Base-by-base conservation (phyloP, 805 yeast species). In the Isabelozyma heimii region DNA sequence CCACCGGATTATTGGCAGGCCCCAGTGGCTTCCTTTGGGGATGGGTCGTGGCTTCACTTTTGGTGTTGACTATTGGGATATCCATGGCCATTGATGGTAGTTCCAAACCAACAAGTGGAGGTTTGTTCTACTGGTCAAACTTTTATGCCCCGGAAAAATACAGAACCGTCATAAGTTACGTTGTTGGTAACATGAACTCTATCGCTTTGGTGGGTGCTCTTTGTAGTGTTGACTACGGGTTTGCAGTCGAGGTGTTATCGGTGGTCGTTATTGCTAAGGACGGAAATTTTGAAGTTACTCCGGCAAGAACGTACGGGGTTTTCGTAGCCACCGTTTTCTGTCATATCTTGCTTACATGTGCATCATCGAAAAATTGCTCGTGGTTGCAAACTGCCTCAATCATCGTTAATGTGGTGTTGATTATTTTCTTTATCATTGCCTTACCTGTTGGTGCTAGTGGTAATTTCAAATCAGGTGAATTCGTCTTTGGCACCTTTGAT, bases 401-500 rank as follows among this genome's bases (percentile, higher is more conserved):
- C 37, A 40, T 57, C 13, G 61, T 59, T 27, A 65, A 66, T 42
- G 50, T 60, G 17, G 48, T 37, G 12, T 42, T 66, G 16, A 63
- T 66, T 39, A 47, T 49, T 4, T 48, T 66, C 17, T 66, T 58
- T 48, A 26, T 66, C 37, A 61, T 66, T 37, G 68, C 68, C n/a
- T 41, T 66, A 39, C 70, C 69, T 12, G 57, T 66, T 44, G 71
- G 66, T 2, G 63, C 64, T 2, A 51, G 58, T 8, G 59, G 58
- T 8, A 38, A 44, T 26, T 75, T 81, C 58, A 80, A 81, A 56
- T 65, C 70, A 37, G 86, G 81, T 14, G 52, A 60, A 7, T 83
- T 71, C 59, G 83, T 84, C 27, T 84, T 83, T 63, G 81, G 82
- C 28, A 62, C 75, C 40, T 75, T 73, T 47, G 67, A 75, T 16